Conservation (phyloP, 768 basidiomycete genomes). For the Psilocybe sp. region DNA sequence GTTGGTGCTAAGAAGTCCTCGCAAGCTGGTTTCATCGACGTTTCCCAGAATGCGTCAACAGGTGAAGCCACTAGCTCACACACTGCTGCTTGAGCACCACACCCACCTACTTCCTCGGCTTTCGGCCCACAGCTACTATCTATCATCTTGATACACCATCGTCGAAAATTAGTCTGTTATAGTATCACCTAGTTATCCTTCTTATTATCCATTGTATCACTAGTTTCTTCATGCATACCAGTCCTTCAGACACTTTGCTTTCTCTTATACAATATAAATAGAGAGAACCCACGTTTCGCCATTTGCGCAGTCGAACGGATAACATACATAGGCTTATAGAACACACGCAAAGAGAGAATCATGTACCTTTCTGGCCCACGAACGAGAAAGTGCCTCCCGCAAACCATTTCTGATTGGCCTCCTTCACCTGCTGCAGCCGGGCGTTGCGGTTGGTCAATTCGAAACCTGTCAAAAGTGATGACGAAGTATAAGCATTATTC, state of each 20-base stretch:
- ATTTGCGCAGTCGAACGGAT: background rate
- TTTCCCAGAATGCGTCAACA: conserved; percentile 53
- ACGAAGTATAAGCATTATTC: background rate
- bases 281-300: conserved; percentile 1
- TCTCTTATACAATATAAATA: background rate
- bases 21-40: conserved; percentile 68
- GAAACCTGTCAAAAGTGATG: conserved; percentile 55
- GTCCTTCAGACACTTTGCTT: conserved; percentile 1
- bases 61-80: conserved; percentile 54
- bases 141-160: conserved; percentile 5
- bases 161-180: conserved; percentile 16
- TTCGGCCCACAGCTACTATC: conserved; percentile 9
- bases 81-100: conserved; percentile 20
- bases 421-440: conserved; percentile 83
- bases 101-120: conserved; percentile 12
- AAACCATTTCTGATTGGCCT: conserved; percentile 98
- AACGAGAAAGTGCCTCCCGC: conserved; percentile 82
- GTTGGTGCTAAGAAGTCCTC: conserved; percentile 40
- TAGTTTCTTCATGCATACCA: conserved; percentile 24
- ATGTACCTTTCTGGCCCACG: conserved; percentile 50
- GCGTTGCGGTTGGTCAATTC: conserved; percentile 93
- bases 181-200: conserved; percentile 13
- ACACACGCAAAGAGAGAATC: background rate
- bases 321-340: background rate
- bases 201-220: conserved; percentile 27